Evolutionary conservation across 129 eudicot species (phyloP), one percentile per base, ranked within the genome.

Genomic region (Heracleum sosnowskyi): DNA sequence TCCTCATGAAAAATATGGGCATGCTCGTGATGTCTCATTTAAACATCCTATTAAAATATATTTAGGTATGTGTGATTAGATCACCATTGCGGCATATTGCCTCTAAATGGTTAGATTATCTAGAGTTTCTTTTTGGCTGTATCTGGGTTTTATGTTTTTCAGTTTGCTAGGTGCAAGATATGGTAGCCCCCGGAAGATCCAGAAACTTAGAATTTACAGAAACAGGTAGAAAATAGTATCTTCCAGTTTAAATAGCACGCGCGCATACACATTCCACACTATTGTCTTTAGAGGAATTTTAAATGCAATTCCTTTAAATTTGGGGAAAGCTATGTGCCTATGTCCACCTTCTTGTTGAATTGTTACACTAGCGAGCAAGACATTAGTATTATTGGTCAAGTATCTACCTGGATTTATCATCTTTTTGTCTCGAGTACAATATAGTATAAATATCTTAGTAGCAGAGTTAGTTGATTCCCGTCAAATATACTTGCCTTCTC

Each of bases 41-140:
- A 96, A 90, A 78, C 98, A 95, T 84, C 98, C 98, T 42, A 91
- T 95, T 46, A 95, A 95, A 84, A 76, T 95, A 11, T 95, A 95
- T 84, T 87, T 95, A 79, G 98, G 98, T 91, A 91, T n/a, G 83
- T 37, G n/a, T 79, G 39, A 51, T 73, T 31, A 69, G 44, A 81
- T 80, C 75, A 37, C 76, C 37, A 51, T 17, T 40, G 39, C 26
- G 34, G 73, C 42, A 62, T n/a, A n/a, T 24, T 34, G 39, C 22
- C 73, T 79, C 64, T 33, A 69, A 64, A 44, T 74, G 78, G 76
- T 75, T 64, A 55, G 60, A 46, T 66, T 47, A 45, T 68, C 62
- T 22, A 18, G 24, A 12, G 69, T 76, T 77, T 5, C 70, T 74
- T 15, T 41, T 40, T 42, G 5, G 41, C 69, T 78, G 37, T 51